A percentile compares a stretch with the other conserved stretches of the same genome.
These are phyloP conservation scores for Vigna angularis DNA, from an alignment of 306 rosid genomes.

Conservation along the genomic window DNA sequence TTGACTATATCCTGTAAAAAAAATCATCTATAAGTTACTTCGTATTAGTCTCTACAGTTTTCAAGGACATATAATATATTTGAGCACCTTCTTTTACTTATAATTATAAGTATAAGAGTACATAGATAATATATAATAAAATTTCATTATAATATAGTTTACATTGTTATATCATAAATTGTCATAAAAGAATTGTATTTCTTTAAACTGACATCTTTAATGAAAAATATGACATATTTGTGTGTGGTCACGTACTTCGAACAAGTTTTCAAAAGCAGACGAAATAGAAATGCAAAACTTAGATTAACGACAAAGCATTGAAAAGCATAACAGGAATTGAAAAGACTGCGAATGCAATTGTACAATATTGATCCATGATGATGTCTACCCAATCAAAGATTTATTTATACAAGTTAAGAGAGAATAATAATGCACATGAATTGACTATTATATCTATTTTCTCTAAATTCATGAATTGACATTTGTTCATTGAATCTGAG, in stretches of 20 bases:
- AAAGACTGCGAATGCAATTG: slow-evolving; percentile 36
- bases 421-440: neutral
- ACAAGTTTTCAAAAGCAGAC: slow-evolving; percentile 2
- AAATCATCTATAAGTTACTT: too few species aligned
- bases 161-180: neutral
- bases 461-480: slow-evolving; percentile 11
- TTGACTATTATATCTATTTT: too few species aligned
- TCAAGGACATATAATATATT: too few species aligned
- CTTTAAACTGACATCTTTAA: neutral
- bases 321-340: slow-evolving; percentile 31
- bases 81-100: too few species aligned
- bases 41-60: too few species aligned
- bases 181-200: neutral
- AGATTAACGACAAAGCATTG: slow-evolving; percentile 41
- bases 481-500: slow-evolving; percentile 40
- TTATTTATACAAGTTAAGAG: neutral
- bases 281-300: slow-evolving; percentile 33
- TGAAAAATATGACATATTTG: neutral
- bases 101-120: too few species aligned
- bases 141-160: too few species aligned
- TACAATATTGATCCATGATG: slow-evolving; percentile 33
- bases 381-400: slow-evolving; percentile 18
- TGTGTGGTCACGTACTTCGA: neutral
- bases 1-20: too few species aligned
- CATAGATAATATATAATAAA: too few species aligned